phyloP scores from a whole-genome alignment of 164 flowering plant species.

The Echeveria elegans region DNA sequence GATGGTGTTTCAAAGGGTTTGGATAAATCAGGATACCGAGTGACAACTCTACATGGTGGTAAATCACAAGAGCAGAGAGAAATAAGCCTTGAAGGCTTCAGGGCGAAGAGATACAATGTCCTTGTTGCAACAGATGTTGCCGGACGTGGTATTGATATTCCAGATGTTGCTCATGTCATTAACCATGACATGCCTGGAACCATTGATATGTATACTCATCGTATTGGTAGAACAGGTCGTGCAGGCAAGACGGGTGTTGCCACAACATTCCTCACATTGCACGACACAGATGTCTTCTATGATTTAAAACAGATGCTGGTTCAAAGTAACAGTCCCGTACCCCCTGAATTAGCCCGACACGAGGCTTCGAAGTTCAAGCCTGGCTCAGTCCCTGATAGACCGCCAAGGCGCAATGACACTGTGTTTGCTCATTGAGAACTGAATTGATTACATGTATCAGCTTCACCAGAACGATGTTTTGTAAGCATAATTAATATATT shows the following conservation, averaged over 20 bases:
- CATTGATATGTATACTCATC: slow-evolving; percentile 79
- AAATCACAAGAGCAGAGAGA: slow-evolving; percentile 90
- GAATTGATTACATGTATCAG: not conserved
- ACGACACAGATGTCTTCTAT: slow-evolving; percentile 78
- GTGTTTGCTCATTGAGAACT: slow-evolving; percentile 64
- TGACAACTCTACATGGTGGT: slow-evolving; percentile 87
- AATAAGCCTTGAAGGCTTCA: slow-evolving; percentile 85
- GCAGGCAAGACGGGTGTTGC: slow-evolving; percentile 94
- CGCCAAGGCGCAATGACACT: slow-evolving; percentile 80
- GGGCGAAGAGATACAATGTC: slow-evolving; percentile 77
- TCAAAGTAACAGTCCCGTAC: slow-evolving; percentile 80
- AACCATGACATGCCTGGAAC: slow-evolving; percentile 81
- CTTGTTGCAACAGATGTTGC: slow-evolving; percentile 93
- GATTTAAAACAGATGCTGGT: slow-evolving; percentile 91
- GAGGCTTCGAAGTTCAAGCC: slow-evolving; percentile 93
- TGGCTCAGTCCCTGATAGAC: slow-evolving; percentile 75
- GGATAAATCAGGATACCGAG: slow-evolving; percentile 68
- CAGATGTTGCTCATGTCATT: slow-evolving; percentile 84
- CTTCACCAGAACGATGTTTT: not conserved
- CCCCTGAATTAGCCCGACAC: slow-evolving; percentile 82
- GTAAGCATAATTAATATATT: too few relatives aligned
- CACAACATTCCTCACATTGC: slow-evolving; percentile 75
- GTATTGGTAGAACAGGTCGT: slow-evolving; percentile 93
- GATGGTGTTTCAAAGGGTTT: slow-evolving; percentile 55
- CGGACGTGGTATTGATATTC: slow-evolving; percentile 95